Evolutionary conservation across 352 stramenopile genomes (phyloP), one percentile per base, ranked within the genome.

Genomic region (Globisporangium apiculatum): DNA sequence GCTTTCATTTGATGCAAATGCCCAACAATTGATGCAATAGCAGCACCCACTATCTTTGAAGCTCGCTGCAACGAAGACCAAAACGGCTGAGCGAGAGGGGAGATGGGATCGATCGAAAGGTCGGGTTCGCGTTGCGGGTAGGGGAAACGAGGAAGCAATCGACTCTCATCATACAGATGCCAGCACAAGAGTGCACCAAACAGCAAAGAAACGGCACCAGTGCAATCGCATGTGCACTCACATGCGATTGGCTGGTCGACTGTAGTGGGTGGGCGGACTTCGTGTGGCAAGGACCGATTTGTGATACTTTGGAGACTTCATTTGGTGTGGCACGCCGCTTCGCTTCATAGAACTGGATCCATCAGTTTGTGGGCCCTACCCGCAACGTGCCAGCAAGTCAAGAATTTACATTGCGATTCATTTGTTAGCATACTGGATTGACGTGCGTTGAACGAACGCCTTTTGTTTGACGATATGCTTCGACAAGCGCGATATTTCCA

Each of bases 341-440:
- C 64, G 72, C 61, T 70, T 64, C 73, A 82, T 79, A 82, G 66
- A 82, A 79, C 75, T 64, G 70, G 59, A 78, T 66, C 60, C 65
- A 64, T 31, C 51, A 3, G 24, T 31, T 3, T 31, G 24, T 31
- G 24, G 3, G 24, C 24, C 24, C 24, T 31, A 31, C 24, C 24
- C 24, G 0, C 24, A 3, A 31, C 24, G 24, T 3, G 24, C 24
- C 3, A 31, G 2, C 24, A 31, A 31, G 2, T 3, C 24, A 31
- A 31, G 24, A 31, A 31, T 9, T 31, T 17, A 47, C 42, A 47
- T 40, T 51, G 48, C 48, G n/a, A 53, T 53, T 47, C 41, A 42
- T 42, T 31, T 31, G 24, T 3, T 31, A 31, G 24, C 24, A 31
- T 3, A 31, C 24, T 31, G 24, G 24, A 31, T 31, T 31, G 24